Base-by-base conservation (phyloP, 2,329 filamentous ascomycete genomes). In the Alternaria metachromatica region DNA sequence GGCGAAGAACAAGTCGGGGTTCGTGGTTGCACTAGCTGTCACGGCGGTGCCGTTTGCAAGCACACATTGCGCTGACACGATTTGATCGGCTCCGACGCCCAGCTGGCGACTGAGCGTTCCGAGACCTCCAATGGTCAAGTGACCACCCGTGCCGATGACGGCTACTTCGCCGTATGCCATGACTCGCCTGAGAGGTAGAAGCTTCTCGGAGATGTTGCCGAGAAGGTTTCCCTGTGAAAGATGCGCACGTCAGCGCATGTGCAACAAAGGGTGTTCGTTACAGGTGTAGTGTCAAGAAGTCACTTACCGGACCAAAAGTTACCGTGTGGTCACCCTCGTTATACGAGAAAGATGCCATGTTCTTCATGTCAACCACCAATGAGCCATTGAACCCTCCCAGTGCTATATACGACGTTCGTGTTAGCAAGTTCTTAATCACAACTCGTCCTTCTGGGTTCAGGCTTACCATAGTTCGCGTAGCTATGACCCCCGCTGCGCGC, bases 51-150 rank as follows among this genome's bases (percentile, higher is more conserved):
- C 51, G 15, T 54, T 54, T 13, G 30, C 30, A 1, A 54, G n/a
- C 20, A 54, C 30, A 37, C 51, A 54, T 30, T 54, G 51, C 21
- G 20, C 51, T 23, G 51, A 54, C 30, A 54, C 30, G 6, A 54
- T 54, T 30, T 54, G 51, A 54, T 54, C 51, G 1, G 51, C 13
- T 54, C 28, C 51, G 0, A 54, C 28, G 15, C 51, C 51, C 3
- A 54, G 33, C n/a, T 54, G 51, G 20, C 51, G 51, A 37, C 51
- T 43, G 30, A 54, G 51, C 28, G 51, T 37, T 25, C 51, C 51
- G 51, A 54, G 51, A 54, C 51, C 51, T 20, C 51, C 51, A 41
- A 54, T 54, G 20, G 51, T 54, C 51, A 54, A 25, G 21, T 54
- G 51, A 3, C 51, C 51, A 54, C 51, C 51, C 21, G 51, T 41